phyloP scores from a whole-genome alignment of 306 rosid genomes.

The Hylodesmum podocarpum region DNA sequence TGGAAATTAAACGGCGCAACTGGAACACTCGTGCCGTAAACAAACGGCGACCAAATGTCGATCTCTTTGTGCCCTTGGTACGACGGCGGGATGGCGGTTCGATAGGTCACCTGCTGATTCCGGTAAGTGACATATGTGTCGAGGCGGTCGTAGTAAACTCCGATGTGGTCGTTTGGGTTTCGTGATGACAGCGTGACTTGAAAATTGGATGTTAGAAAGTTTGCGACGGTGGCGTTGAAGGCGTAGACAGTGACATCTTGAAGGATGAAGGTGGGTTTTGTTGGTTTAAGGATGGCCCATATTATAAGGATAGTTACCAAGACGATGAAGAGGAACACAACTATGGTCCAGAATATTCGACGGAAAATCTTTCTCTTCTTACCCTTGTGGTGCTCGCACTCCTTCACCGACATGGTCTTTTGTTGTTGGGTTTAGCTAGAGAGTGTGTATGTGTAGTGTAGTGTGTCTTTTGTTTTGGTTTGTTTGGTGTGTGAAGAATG shows the following conservation, averaged over 20 bases:
- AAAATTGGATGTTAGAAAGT: slow-evolving; percentile 68
- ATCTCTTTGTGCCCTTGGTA: slow-evolving; percentile 86
- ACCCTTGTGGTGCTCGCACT: slow-evolving; percentile 57
- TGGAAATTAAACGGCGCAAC: slow-evolving; percentile 70
- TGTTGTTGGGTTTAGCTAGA: background rate
- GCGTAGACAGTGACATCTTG: slow-evolving; percentile 85
- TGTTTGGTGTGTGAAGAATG: too few species aligned
- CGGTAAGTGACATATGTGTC: slow-evolving; percentile 61
- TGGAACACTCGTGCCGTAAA: slow-evolving; percentile 70
- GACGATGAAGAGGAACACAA: slow-evolving; percentile 57
- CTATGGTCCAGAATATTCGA: slow-evolving; percentile 35
- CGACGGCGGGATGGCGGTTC: slow-evolving; percentile 62
- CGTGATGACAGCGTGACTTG: slow-evolving; percentile 74
- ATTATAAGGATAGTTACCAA: slow-evolving; percentile 57
- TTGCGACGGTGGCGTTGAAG: slow-evolving; percentile 74
- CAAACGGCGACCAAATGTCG: slow-evolving; percentile 83
- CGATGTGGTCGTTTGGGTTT: slow-evolving; percentile 80
- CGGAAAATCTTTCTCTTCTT: background rate
- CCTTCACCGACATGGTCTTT: slow-evolving; percentile 49
- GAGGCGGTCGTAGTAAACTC: slow-evolving; percentile 85
- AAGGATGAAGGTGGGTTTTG: slow-evolving; percentile 76
- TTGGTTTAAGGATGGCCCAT: slow-evolving; percentile 75
- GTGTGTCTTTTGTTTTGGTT: too few species aligned
- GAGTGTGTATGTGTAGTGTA: background rate
- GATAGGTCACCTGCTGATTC: slow-evolving; percentile 72